Evolutionary conservation across 2,329 filamentous ascomycete genomes (phyloP), one percentile per base, ranked within the genome.

Genomic region (Zymoseptoria brevis): DNA sequence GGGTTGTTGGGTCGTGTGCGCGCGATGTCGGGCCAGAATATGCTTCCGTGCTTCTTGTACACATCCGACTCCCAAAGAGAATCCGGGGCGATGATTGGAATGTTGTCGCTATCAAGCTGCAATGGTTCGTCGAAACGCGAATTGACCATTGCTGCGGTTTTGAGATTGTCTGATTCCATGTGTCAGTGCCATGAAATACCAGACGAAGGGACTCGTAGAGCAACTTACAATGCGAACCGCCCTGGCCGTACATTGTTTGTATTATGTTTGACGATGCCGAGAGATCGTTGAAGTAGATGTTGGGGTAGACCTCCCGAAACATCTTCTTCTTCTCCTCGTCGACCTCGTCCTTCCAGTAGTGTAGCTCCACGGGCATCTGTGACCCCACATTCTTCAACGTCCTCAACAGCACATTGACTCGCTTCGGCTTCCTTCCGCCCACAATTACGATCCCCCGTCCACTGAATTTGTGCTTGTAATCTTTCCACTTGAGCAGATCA

Each of bases 1-100:
- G 66, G 66, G 52, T 67, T 64, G 41, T 67, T 61, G 21, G 54
- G 53, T 24, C 66, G 64, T 5, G 72, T 73, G 13, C 72, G 72
- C 19, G 71, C 66, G 57, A 73, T 72, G 56, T 75, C 73, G 13
- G 73, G 73, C 72, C 72, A 75, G 63, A 75, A 74, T 21, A 74
- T 55, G 11, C 69, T 70, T 56, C 71, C 72, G 58, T 66, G 71
- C 55, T 71, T 65, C 24, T 66, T 64, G 53, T 67, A 68, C 4
- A 56, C 57, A 2, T 60, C 41, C 1, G 71, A 72, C 30, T 71
- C 64, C 56, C 63, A 74, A 8, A 75, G 64, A 6, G 55, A 51
- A 19, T 60, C 68, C 2, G 72, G 72, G 41, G 68, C 67, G n/a
- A 70, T 58, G 35, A 69, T 59, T 16, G 72, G 72, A 52, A 74